Evolutionary conservation across 306 rosid species (phyloP).

Genomic region (Prunus dulcis): DNA sequence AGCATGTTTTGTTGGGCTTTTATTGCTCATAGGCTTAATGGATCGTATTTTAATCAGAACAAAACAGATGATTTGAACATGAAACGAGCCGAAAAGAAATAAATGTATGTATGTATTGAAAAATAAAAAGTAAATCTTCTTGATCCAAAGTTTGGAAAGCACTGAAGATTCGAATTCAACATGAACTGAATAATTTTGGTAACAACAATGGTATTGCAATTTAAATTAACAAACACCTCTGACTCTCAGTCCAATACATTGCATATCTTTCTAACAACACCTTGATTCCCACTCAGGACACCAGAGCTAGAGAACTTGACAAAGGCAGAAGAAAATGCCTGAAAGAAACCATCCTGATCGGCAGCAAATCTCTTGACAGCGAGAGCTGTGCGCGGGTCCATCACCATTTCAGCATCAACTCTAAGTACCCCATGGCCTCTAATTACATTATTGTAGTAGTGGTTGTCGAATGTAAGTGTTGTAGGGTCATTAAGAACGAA

Average conservation of each 20-base stretch:
- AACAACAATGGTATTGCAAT: too few species aligned
- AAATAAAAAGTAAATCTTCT: not conserved
- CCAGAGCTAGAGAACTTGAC: slow-evolving; percentile 33
- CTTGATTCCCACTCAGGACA: slow-evolving; percentile 26
- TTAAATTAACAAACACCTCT: not conserved
- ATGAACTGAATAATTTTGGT: not conserved
- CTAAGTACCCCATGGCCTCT: slow-evolving; percentile 28
- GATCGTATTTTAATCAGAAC: not conserved
- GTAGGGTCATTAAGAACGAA: slow-evolving; percentile 33
- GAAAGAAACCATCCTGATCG: slow-evolving; percentile 24
- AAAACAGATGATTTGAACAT: not conserved
- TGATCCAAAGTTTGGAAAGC: not conserved
- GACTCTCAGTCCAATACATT: slow-evolving; percentile 1
- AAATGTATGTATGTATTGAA: not conserved
- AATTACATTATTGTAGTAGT: slow-evolving; percentile 22
- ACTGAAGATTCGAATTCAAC: not conserved
- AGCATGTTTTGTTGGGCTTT: not conserved
- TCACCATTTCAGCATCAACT: slow-evolving; percentile 32
- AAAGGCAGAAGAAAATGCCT: slow-evolving; percentile 31
- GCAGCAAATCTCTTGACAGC: slow-evolving; percentile 5
- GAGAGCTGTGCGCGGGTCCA: slow-evolving; percentile 22
- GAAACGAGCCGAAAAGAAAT: not conserved
- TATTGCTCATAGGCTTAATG: not conserved
- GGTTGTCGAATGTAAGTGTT: slow-evolving; percentile 19
- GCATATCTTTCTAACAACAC: slow-evolving; percentile 25